Evolutionary conservation across 352 stramenopile genomes (phyloP), one percentile per base, ranked within the genome.

Genomic region (Phytopythium mirpurense): DNA sequence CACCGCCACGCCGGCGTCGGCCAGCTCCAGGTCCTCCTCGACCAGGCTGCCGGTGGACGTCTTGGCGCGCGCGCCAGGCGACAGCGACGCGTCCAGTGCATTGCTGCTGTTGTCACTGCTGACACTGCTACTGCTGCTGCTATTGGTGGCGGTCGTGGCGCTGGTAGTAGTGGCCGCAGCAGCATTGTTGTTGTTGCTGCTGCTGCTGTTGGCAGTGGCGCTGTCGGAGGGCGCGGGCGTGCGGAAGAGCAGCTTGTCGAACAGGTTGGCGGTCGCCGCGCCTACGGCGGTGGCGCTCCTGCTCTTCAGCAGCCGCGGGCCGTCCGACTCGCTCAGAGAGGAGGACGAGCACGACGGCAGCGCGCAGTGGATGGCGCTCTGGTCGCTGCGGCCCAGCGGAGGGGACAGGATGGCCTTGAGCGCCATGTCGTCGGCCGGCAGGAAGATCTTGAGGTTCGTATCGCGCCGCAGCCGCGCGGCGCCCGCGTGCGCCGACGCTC

Each of bases 401-500:
- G 70, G 75, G 3, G 72, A 86, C 18, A 86, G 45, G 51, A 83
- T 83, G 36, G 72, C 72, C 54, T 80, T 75, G 18, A 86, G 54
- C 29, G 75, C 72, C 44, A 86, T 43, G 38, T 67, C 78, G 46
- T 86, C 73, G 14, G 60, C 73, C 7, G 75, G 68, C 24, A 78
- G 60, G 38, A 86, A 83, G 45, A 84, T 83, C 48, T 71, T 70
- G 40, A 83, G 56, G 48, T 56, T 69, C 1, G 54, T 60, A 37
- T 73, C 65, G 26, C 63, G 56, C 41, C 54, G 57, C 26, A 74
- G 38, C 14, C 48, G 48, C 32, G 21, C 21, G 5, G 44, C 24
- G 6, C 26, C 24, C 11, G 40, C 40, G 10, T 46, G 9, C 10
- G 8, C 38, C 18, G 38, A 44, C 36, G 36, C 36, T 8, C 36